phyloP scores from a whole-genome alignment of 257 asterid species.

The Salvia splendens region DNA sequence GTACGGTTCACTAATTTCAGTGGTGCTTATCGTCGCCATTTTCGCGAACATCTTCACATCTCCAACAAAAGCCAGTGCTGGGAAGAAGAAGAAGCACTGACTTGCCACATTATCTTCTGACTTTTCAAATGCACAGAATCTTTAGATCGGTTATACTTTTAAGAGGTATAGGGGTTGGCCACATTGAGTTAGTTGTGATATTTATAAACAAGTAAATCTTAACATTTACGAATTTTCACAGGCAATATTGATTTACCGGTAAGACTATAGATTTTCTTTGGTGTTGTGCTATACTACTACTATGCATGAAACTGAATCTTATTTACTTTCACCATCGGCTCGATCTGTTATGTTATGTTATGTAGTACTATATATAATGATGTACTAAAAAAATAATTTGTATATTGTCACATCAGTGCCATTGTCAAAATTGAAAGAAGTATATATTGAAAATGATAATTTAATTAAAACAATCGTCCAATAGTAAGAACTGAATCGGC shows the following conservation, averaged over 20 bases:
- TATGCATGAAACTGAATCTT: too few relatives aligned
- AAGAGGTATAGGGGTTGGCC: conserved; percentile 19
- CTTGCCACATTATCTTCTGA: conserved; percentile 5
- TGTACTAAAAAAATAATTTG: too few relatives aligned
- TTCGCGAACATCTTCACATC: conserved; percentile 39
- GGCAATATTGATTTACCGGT: not conserved
- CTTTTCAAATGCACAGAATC: conserved; percentile 2
- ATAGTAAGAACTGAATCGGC: too few relatives aligned
- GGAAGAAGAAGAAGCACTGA: conserved; percentile 42
- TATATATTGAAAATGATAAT: too few relatives aligned
- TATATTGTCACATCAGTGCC: too few relatives aligned
- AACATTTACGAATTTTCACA: not conserved
- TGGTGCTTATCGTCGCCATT: conserved; percentile 37
- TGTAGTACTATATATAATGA: too few relatives aligned
- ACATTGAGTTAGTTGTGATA: conserved; percentile 17
- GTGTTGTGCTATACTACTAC: too few relatives aligned
- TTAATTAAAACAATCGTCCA: too few relatives aligned
- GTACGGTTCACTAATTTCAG: conserved; percentile 59
- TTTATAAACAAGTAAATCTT: not conserved
- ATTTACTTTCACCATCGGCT: too few relatives aligned
- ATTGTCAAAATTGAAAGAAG: too few relatives aligned
- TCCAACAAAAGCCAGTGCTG: conserved; percentile 33
- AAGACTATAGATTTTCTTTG: not conserved
- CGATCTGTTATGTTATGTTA: too few relatives aligned
- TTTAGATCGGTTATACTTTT: conserved; percentile 6